These are phyloP conservation scores for Puccinia novopanici DNA, from an alignment of 1,284 basidiomycete species.

Conservation along the genomic window DNA sequence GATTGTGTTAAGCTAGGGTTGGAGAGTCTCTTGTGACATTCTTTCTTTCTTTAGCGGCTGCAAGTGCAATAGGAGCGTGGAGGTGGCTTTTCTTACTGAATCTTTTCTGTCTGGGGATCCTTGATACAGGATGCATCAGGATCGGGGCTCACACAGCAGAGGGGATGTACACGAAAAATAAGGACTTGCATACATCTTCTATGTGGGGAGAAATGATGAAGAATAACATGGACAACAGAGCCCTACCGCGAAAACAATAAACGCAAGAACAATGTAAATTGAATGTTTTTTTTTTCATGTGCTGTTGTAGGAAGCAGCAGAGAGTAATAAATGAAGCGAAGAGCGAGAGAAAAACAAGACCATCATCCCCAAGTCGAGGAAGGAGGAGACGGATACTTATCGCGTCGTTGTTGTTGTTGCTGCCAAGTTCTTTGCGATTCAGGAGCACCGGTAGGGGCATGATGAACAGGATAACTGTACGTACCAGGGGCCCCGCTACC, in stretches of 20 bases:
- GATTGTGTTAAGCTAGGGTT: too few species aligned
- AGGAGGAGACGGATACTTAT: conserved; percentile 3
- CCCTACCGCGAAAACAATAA: not conserved
- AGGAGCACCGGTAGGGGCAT: not conserved
- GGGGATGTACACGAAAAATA: not conserved
- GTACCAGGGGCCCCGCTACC: not conserved
- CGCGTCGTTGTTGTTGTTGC: conserved; percentile 10
- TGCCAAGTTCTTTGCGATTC: not conserved
- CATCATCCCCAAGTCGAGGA: conserved; percentile 1
- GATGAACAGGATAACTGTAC: not conserved
- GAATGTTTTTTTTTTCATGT: too few species aligned
- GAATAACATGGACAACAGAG: too few species aligned
- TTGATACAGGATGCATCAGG: not conserved
- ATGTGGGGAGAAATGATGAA: not conserved
- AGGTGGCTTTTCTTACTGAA: too few species aligned
- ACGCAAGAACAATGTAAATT: not conserved
- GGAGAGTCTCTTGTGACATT: too few species aligned
- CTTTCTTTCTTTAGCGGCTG: too few species aligned
- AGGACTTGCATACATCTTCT: not conserved
- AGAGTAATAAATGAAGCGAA: not conserved
- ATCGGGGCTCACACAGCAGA: not conserved
- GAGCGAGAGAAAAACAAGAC: not conserved
- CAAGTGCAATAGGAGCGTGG: too few species aligned
- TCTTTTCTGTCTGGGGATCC: too few species aligned
- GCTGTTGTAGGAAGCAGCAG: not conserved